Evolutionary conservation across 2,329 filamentous ascomycete genomes (phyloP), one percentile per base, ranked within the genome.

Genomic region (Alternaria viburni): DNA sequence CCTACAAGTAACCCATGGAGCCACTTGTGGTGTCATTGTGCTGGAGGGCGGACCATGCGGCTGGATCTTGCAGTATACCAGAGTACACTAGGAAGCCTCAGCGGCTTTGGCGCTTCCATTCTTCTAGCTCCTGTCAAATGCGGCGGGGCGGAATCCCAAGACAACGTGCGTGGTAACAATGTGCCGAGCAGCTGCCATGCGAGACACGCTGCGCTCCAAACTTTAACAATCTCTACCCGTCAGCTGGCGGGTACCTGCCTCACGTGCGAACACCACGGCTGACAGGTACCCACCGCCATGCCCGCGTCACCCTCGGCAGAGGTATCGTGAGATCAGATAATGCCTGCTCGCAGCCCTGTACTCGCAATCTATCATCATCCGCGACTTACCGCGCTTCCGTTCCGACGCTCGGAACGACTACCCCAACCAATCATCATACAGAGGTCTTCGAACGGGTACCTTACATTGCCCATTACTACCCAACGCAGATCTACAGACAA

Each of bases 81-180:
- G 55, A 17, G 9, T 21, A 11, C 59, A 47, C 43, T 47, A 32
- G 30, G 12, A 58, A 49, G 28, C 55, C 51, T 19, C 17, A 43
- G 55, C 50, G 60, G 60, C 56, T 50, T 59, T 49, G 47, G 59
- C 59, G 60, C 56, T 59, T 59, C 55, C 36, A 12, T 36, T 25
- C 32, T 21, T 19, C 56, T 32, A 28, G 21, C 44, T 46, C 3
- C 21, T 52, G 41, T 49, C 59, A 30, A 6, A 8, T 19, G 30
- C 32, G 5, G 30, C 28, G 44, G 17, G 28, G 21, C 43, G 19
- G 45, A 32, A 41, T 8, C 23, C 25, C 47, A 46, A 54, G 36
- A 17, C 28, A 41, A 49, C 10, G 30, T 46, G 30, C 10, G 25
- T 46, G 30, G 17, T 23, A n/a, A 11, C 30, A 19, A 54, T 41